Evolutionary conservation across 371 early-diverging fungal genomes (phyloP).

Genomic region (Blakeslea trispora): DNA sequence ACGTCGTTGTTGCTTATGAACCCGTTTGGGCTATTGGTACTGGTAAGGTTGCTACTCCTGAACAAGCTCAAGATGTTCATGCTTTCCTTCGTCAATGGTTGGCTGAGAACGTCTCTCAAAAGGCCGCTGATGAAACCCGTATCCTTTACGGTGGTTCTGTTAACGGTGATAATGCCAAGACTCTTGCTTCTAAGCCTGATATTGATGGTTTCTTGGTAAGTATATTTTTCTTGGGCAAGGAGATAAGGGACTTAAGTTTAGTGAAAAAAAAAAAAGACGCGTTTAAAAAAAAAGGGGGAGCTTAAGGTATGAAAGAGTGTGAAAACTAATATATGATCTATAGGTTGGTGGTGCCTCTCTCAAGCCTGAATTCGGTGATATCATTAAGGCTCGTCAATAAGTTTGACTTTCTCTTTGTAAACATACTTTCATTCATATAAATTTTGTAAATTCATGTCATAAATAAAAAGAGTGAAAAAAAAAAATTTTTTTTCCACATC

Average conservation of each 20-base stretch:
- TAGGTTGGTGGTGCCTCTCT: constrained; percentile 96
- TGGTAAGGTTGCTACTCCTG: constrained; percentile 96
- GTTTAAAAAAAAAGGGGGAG: too few species aligned
- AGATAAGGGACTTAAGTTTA: too few species aligned
- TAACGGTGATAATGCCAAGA: constrained; percentile 76
- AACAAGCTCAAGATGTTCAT: constrained; percentile 98
- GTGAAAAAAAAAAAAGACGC: too few species aligned
- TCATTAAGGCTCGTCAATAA: constrained; percentile 61
- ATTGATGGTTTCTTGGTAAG: constrained; percentile 97
- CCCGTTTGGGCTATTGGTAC: constrained; percentile 99
- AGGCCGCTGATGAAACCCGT: constrained; percentile 85
- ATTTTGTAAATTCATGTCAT: too few species aligned
- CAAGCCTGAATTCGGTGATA: constrained; percentile 83
- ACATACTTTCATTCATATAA: too few species aligned
- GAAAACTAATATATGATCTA: background rate
- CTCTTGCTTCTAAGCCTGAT: constrained; percentile 71
- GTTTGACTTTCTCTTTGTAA: too few species aligned
- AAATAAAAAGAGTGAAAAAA: too few species aligned
- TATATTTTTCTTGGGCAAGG: constrained; percentile 1
- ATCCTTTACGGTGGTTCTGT: constrained; percentile 97
- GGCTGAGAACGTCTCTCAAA: constrained; percentile 74
- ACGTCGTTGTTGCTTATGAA: constrained; percentile 99
- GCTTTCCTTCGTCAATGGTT: constrained; percentile 88
- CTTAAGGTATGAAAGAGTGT: background rate
- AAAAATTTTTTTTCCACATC: too few species aligned